Percentiles rank a stretch among this genome's conserved stretches.
Evolutionary conservation across 2,329 filamentous ascomycete species (phyloP).

Genomic region (Atkinsonella hypoxylon): DNA sequence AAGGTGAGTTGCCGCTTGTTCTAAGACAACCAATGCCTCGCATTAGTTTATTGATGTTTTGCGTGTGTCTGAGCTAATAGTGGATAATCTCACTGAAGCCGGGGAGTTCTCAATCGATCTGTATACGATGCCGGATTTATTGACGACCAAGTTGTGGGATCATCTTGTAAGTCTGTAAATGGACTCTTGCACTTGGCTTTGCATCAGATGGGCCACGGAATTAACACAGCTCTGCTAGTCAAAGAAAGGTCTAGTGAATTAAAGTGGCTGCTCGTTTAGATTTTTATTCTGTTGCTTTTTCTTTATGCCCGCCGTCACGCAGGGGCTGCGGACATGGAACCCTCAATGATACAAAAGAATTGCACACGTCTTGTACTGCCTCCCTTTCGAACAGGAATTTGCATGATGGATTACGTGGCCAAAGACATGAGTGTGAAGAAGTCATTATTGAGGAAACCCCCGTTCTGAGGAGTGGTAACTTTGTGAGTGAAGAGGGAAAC

Average conservation of each 20-base stretch:
- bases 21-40: background rate
- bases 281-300: background rate
- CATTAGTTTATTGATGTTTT: conserved; percentile 18
- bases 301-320: background rate
- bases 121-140: conserved; percentile 83
- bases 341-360: background rate
- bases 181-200: too few species aligned
- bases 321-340: background rate
- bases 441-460: background rate
- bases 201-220: too few species aligned
- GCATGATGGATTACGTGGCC: background rate
- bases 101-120: conserved; percentile 98
- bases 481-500: background rate
- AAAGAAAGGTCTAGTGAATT: conserved; percentile 28
- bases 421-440: background rate
- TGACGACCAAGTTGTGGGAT: conserved; percentile 94
- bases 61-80: conserved; percentile 20
- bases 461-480: background rate
- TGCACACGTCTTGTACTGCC: background rate
- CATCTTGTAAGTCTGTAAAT: conserved; percentile 42
- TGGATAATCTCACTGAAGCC: conserved; percentile 37
- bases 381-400: background rate
- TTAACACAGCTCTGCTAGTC: conserved; percentile 13
- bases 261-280: background rate
- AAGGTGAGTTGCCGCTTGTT: conserved; percentile 50